Evolutionary conservation across 2,329 filamentous ascomycete species (phyloP).

Genomic region (Tolypocladium tundrense): DNA sequence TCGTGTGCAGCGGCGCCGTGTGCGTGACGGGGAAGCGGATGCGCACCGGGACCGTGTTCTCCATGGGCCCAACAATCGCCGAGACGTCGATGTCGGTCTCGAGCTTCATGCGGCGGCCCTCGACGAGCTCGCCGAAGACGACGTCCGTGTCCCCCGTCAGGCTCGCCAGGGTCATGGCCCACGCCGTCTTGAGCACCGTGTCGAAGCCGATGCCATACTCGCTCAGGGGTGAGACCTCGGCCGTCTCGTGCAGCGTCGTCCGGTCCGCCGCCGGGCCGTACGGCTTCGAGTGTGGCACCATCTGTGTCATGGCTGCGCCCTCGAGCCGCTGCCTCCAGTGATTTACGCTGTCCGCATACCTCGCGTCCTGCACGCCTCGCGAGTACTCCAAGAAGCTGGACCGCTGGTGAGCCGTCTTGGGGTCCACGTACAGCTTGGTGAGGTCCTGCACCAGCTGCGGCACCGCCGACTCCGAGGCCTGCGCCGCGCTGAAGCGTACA

Average conservation of each 20-base stretch:
- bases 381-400: slow-evolving; percentile 39
- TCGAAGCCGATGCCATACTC: slow-evolving; percentile 37
- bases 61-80: slow-evolving; percentile 35
- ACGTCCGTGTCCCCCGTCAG: slow-evolving; percentile 39
- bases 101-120: slow-evolving; percentile 33
- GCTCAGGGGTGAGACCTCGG: slow-evolving; percentile 28
- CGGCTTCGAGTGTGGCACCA: slow-evolving; percentile 31
- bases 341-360: slow-evolving; percentile 25
- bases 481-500: slow-evolving; percentile 36
- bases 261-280: slow-evolving; percentile 25
- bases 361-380: slow-evolving; percentile 26
- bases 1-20: slow-evolving; percentile 36
- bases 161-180: slow-evolving; percentile 44
- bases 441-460: slow-evolving; percentile 38
- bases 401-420: slow-evolving; percentile 20
- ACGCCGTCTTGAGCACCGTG: slow-evolving; percentile 46
- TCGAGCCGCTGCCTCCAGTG: slow-evolving; percentile 37
- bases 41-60: slow-evolving; percentile 38
- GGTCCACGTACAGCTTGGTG: slow-evolving; percentile 31
- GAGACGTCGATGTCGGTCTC: slow-evolving; percentile 44
- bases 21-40: slow-evolving; percentile 32
- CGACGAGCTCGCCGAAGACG: slow-evolving; percentile 44
- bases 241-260: slow-evolving; percentile 28
- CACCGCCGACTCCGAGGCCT: slow-evolving; percentile 37
- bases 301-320: slow-evolving; percentile 34